Conservation (phyloP, 495 filamentous ascomycete genomes). For the Podospora tetraspora region DNA sequence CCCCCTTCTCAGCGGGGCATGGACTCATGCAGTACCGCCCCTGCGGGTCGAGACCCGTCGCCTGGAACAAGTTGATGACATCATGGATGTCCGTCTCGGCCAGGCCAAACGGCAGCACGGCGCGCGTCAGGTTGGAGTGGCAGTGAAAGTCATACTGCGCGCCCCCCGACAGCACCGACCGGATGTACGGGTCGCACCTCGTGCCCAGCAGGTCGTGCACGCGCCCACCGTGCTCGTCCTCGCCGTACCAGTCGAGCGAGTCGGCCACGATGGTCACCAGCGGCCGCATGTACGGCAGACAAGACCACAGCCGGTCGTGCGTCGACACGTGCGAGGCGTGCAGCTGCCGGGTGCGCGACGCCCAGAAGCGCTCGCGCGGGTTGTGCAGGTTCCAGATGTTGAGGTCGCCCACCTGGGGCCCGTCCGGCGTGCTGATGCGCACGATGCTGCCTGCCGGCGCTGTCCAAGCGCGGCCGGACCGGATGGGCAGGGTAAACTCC, state of each 20-base stretch:
- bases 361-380: constrained; percentile 76
- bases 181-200: constrained; percentile 70
- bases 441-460: constrained; percentile 59
- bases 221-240: constrained; percentile 50
- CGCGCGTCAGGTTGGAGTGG: constrained; percentile 72
- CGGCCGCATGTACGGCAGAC: constrained; percentile 69
- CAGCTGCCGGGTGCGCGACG: constrained; percentile 68
- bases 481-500: constrained; percentile 46
- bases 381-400: constrained; percentile 76
- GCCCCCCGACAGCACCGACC: constrained; percentile 61
- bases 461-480: constrained; percentile 60
- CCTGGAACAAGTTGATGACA: constrained; percentile 77
- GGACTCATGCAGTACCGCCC: constrained; percentile 74
- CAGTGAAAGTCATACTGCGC: constrained; percentile 69
- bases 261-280: constrained; percentile 67
- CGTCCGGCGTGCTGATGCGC: constrained; percentile 65
- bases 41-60: constrained; percentile 64
- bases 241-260: constrained; percentile 52
- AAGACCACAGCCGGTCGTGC: constrained; percentile 70
- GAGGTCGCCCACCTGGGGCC: constrained; percentile 74
- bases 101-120: constrained; percentile 60
- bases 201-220: constrained; percentile 75
- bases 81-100: constrained; percentile 73
- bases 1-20: constrained; percentile 58
- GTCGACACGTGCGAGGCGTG: constrained; percentile 65